Base-by-base conservation (phyloP, 2,329 filamentous ascomycete genomes). In the Pseudogymnoascus sp. region DNA sequence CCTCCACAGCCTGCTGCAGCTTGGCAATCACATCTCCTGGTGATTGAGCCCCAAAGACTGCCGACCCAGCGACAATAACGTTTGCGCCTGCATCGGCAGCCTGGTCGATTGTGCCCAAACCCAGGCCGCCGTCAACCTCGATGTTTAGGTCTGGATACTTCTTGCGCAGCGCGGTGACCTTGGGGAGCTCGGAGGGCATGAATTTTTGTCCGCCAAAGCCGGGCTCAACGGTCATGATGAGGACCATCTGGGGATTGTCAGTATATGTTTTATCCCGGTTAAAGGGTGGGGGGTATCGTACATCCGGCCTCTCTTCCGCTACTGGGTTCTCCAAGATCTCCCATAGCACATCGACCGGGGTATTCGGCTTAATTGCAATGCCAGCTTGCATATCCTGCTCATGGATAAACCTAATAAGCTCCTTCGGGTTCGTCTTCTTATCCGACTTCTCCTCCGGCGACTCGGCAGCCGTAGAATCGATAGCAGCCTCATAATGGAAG, bases 121-220 rank as follows among this genome's bases (percentile, higher is more conserved):
- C 91, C 47, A 99, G 75, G 2, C 94, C 94, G 60, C 94, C 94
- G 73, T 99, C 94, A 39, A 99, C 93, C 76, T 99, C 94, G 69
- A 99, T 99, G 77, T 97, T 94, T 64, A 99, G 78, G 5, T 96
- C 83, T 2, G 94, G 93, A 73, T 97, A 99, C 70, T 84, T 85
- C 71, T 87, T 78, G 63, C 94, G 85, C 68, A 99, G 80, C 38
- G 87, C 91, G 66, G 88, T 77, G 22, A 99, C 94, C 78, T 99
- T 99, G 71, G 93, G 91, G 67, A 99, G 84, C 77, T 96, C 91
- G 6, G 90, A 90, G 11, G 91, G 86, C 91, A 97, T 97, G 80
- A 99, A 99, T 72, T 96, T 97, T 73, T 99, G 94, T 6, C 94
- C 94, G 65, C 94, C 94, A 72, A 99, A 99, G 50, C 94, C 94